Conservation (phyloP, 805 yeast species). For the Blastobotrys parvus region DNA sequence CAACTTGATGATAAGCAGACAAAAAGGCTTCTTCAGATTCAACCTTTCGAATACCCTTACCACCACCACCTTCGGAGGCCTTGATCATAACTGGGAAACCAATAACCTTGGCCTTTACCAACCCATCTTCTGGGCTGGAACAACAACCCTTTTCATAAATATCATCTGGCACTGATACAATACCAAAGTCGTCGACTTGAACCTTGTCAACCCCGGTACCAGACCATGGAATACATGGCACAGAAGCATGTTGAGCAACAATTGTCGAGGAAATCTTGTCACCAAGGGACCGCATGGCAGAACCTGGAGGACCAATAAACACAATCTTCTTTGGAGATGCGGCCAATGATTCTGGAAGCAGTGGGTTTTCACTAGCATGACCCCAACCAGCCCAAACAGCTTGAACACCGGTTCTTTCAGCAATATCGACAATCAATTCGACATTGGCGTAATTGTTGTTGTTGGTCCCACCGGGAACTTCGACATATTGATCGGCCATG, state of each 20-base stretch:
- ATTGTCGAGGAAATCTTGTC: slow-evolving; percentile 96
- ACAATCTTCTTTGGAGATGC: slow-evolving; percentile 84
- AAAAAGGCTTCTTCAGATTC: slow-evolving; percentile 73
- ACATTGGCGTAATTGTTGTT: slow-evolving; percentile 98
- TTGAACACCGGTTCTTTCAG: slow-evolving; percentile 92
- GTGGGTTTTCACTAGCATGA: slow-evolving; percentile 98
- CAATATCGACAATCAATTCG: slow-evolving; percentile 91
- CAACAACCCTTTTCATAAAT: slow-evolving; percentile 87
- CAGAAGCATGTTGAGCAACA: slow-evolving; percentile 97
- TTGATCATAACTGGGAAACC: slow-evolving; percentile 99
- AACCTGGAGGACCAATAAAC: slow-evolving; percentile 98
- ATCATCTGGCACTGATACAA: slow-evolving; percentile 83
- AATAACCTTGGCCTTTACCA: slow-evolving; percentile 71
- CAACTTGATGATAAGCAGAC: slow-evolving; percentile 81
- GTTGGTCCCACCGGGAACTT: slow-evolving; percentile 98
- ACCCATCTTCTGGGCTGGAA: slow-evolving; percentile 78
- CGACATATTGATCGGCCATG: slow-evolving; percentile 98
- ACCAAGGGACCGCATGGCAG: slow-evolving; percentile 99
- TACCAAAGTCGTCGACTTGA: slow-evolving; percentile 56
- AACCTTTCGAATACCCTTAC: slow-evolving; percentile 98
- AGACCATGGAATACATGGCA: slow-evolving; percentile 99
- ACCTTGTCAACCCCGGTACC: slow-evolving; percentile 95
- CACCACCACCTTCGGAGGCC: slow-evolving; percentile 99
- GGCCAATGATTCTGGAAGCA: slow-evolving; percentile 87
- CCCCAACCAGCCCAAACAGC: slow-evolving; percentile 99